phyloP scores from a whole-genome alignment of 192 early-diverging fungal genomes.

The Umbelopsis vinacea region DNA sequence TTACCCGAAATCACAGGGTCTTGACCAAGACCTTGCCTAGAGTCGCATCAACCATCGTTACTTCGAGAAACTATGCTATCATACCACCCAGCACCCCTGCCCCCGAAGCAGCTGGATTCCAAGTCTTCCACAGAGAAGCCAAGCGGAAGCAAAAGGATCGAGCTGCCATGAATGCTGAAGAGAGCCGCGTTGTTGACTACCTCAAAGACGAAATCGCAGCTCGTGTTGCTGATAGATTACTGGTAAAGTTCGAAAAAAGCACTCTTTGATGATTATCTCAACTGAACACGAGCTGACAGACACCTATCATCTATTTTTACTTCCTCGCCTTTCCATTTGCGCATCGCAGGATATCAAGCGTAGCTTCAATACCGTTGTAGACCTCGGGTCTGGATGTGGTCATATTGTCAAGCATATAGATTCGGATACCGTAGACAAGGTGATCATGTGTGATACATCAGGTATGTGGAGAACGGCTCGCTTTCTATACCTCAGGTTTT shows the following conservation, averaged over 20 bases:
- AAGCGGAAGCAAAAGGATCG: constrained; percentile 83
- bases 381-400: constrained; percentile 87
- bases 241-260: constrained; percentile 50
- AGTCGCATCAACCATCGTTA: background rate
- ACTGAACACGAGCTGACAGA: too few species aligned
- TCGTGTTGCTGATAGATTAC: constrained; percentile 82
- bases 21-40: background rate
- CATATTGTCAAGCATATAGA: constrained; percentile 86
- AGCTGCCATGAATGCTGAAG: constrained; percentile 57
- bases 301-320: too few species aligned
- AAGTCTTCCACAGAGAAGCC: constrained; percentile 81
- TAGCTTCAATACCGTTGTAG: constrained; percentile 82
- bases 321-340: too few species aligned
- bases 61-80: constrained; percentile 7
- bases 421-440: constrained; percentile 77
- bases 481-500: background rate
- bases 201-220: constrained; percentile 90
- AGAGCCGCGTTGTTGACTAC: constrained; percentile 84
- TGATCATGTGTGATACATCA: constrained; percentile 90
- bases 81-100: constrained; percentile 7
- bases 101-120: constrained; percentile 40
- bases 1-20: background rate
- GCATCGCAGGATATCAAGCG: constrained; percentile 84
- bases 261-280: background rate
- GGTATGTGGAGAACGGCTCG: constrained; percentile 27